Percentiles rank a stretch among this genome's conserved stretches.
phyloP scores from a whole-genome alignment of 1,284 basidiomycete genomes.

The Cutaneotrichosporon sp. region DNA sequence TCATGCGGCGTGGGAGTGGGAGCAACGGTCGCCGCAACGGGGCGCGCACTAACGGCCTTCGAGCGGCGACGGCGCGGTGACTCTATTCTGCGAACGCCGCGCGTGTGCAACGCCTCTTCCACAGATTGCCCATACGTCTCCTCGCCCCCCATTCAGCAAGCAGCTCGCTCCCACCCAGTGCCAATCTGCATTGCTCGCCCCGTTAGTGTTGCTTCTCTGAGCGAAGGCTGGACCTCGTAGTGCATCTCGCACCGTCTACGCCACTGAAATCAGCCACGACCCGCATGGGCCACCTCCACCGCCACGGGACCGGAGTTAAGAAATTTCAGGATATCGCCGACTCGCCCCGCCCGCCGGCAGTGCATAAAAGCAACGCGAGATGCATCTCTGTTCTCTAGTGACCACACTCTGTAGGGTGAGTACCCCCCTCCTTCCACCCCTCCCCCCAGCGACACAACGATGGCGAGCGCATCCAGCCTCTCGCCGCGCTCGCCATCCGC shows the following conservation, averaged over 20 bases:
- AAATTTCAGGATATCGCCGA: constrained; percentile 4
- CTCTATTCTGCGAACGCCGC: not conserved
- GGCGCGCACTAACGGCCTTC: not conserved
- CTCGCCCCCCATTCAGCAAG: not conserved
- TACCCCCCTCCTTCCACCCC: not conserved
- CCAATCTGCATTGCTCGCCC: too few relatives aligned
- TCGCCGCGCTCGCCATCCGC: not conserved
- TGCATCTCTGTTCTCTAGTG: constrained; percentile 4
- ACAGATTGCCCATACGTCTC: not conserved
- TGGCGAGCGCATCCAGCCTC: not conserved
- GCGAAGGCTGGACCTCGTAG: not conserved
- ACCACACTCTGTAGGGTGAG: constrained; percentile 14
- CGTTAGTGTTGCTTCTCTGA: not conserved
- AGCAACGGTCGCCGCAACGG: not conserved
- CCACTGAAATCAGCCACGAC: constrained; percentile 4
- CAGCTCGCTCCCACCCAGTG: not conserved
- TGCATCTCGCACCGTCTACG: constrained; percentile 3
- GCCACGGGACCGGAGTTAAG: constrained; percentile 1
- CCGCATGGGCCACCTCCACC: constrained; percentile 3
- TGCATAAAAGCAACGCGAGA: not conserved
- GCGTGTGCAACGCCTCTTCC: not conserved
- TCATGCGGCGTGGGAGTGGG: not conserved
- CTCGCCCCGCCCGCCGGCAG: not conserved
- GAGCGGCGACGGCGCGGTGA: not conserved
- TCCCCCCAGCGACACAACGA: not conserved